A percentile compares a stretch with the other conserved stretches of the same genome.
Conservation (phyloP, 2,329 filamentous ascomycete genomes). For the Aspergillus jensenii region DNA sequence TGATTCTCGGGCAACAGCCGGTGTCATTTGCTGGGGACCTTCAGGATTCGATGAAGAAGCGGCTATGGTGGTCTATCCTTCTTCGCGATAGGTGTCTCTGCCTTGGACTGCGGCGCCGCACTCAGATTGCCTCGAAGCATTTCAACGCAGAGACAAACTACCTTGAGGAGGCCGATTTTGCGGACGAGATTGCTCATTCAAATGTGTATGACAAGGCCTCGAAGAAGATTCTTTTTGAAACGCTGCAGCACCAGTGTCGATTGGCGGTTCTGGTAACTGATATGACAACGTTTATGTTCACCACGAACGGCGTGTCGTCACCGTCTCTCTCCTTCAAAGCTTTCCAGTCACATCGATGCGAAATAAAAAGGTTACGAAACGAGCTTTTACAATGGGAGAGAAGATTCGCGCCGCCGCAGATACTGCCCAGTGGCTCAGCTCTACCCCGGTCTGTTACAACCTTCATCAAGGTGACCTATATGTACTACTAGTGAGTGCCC, state of each 20-base stretch:
- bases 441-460: neutral
- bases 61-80: conserved; percentile 8
- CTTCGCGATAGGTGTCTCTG: conserved; percentile 8
- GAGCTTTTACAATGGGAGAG: conserved; percentile 5
- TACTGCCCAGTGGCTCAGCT: neutral
- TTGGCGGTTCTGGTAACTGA: conserved; percentile 8
- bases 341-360: conserved; percentile 2
- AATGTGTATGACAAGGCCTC: conserved; percentile 1
- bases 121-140: conserved; percentile 6
- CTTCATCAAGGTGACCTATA: conserved; percentile 7
- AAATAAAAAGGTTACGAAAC: neutral
- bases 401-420: neutral
- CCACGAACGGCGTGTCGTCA: conserved; percentile 3
- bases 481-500: conserved; percentile 8
- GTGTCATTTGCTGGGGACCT: neutral
- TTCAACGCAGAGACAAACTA: conserved; percentile 10
- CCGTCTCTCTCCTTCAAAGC: conserved; percentile 2
- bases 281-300: conserved; percentile 6
- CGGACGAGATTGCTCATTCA: conserved; percentile 5
- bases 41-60: conserved; percentile 1
- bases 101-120: conserved; percentile 7
- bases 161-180: conserved; percentile 7
- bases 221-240: conserved; percentile 2
- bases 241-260: conserved; percentile 7
- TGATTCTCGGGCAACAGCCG: conserved; percentile 4